Evolutionary conservation across 177 flowering plant genomes (phyloP).

Genomic region (Tripterygium wilfordii): DNA sequence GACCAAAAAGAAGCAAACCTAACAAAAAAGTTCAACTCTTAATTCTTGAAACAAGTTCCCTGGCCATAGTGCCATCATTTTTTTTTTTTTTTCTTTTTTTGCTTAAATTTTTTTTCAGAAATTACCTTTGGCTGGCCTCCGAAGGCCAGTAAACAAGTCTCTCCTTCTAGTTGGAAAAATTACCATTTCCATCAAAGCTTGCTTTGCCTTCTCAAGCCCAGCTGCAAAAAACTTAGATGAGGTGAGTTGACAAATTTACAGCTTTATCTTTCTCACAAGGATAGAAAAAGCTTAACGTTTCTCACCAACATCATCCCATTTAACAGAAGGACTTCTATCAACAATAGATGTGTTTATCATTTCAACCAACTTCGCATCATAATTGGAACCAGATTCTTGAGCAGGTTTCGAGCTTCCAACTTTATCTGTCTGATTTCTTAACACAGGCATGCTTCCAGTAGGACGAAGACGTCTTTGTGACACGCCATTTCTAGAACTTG

Average conservation of each 20-base stretch:
- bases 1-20: conserved; percentile 99
- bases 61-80: not conserved
- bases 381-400: conserved; percentile 35
- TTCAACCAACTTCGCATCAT: conserved; percentile 79
- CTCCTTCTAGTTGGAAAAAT: conserved; percentile 91
- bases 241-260: too few relatives aligned
- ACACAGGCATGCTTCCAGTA: conserved; percentile 13
- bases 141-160: conserved; percentile 92
- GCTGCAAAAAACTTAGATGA: conserved; percentile 37
- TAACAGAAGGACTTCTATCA: conserved; percentile 94
- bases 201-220: conserved; percentile 97
- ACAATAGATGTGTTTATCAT: conserved; percentile 86
- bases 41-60: conserved; percentile 1
- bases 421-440: conserved; percentile 29
- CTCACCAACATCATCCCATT: conserved; percentile 98
- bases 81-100: not conserved
- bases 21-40: conserved; percentile 4
- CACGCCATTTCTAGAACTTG: conserved; percentile 24
- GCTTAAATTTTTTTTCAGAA: not conserved
- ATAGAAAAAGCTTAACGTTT: not conserved
- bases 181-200: conserved; percentile 92
- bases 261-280: too few relatives aligned
- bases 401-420: conserved; percentile 32
- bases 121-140: conserved; percentile 89
- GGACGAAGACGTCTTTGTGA: conserved; percentile 22